Evolutionary conservation across 176 grass and related monocot species (phyloP).

Genomic region (Chloris gayana): DNA sequence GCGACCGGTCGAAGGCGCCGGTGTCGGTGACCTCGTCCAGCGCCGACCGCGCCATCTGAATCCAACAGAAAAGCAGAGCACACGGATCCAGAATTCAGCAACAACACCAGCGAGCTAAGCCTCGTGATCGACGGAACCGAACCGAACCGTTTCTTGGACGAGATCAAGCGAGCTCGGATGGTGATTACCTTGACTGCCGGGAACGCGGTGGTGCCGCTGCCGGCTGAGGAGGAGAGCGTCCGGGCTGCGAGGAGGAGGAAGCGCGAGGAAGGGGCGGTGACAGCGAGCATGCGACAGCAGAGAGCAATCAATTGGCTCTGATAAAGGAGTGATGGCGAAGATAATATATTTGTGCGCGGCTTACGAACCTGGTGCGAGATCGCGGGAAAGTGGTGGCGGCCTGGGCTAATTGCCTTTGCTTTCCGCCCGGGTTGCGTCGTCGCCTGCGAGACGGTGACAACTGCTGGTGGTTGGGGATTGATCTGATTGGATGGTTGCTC

Average conservation of each 20-base stretch:
- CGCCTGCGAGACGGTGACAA: not conserved
- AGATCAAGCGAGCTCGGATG: not conserved
- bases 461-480: not conserved
- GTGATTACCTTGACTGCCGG: not conserved
- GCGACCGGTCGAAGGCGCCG: conserved; percentile 77
- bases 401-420: not conserved
- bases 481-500: not conserved
- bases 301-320: not conserved
- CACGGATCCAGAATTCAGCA: not conserved
- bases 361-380: not conserved
- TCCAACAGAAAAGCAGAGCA: conserved; percentile 22
- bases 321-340: not conserved
- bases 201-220: not conserved
- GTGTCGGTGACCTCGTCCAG: conserved; percentile 75
- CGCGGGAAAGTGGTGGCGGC: not conserved
- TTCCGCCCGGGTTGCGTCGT: not conserved
- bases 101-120: not conserved
- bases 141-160: too few species aligned
- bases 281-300: not conserved
- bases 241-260: conserved; percentile 1
- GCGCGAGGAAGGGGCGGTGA: not conserved
- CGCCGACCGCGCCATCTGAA: conserved; percentile 78
- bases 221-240: not conserved
- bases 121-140: not conserved
- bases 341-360: not conserved